Evolutionary conservation across 805 yeast genomes (phyloP).

Genomic region (Starmerella cellae): DNA sequence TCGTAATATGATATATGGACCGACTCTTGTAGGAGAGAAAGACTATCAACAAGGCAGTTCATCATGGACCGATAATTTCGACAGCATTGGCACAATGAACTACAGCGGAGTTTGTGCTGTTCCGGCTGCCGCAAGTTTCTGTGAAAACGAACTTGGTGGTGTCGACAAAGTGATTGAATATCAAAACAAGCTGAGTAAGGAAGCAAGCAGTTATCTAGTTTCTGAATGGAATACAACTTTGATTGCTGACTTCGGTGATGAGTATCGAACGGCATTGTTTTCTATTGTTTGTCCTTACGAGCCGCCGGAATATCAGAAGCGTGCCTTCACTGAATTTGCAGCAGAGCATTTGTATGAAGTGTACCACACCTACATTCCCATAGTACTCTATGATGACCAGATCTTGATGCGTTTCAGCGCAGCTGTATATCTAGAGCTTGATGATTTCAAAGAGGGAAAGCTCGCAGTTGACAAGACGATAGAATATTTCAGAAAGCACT

Average conservation of each 20-base stretch:
- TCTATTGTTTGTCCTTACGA: slow-evolving; percentile 32
- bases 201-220: slow-evolving; percentile 34
- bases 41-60: slow-evolving; percentile 34
- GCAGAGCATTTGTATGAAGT: slow-evolving; percentile 22
- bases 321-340: slow-evolving; percentile 18
- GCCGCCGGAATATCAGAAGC: slow-evolving; percentile 17
- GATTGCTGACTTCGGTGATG: slow-evolving; percentile 30
- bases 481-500: slow-evolving; percentile 11
- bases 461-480: slow-evolving; percentile 29
- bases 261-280: slow-evolving; percentile 34
- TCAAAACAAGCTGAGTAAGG: slow-evolving; percentile 34
- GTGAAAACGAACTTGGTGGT: slow-evolving; percentile 30
- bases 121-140: slow-evolving; percentile 41
- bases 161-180: slow-evolving; percentile 25
- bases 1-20: slow-evolving; percentile 49
- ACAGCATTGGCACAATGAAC: slow-evolving; percentile 38
- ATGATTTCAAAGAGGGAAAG: slow-evolving; percentile 40
- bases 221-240: slow-evolving; percentile 31
- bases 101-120: slow-evolving; percentile 35
- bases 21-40: slow-evolving; percentile 41
- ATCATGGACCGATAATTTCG: slow-evolving; percentile 24
- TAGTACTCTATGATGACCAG: slow-evolving; percentile 34
- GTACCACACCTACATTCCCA: slow-evolving; percentile 39
- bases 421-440: slow-evolving; percentile 43
- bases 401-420: slow-evolving; percentile 46